A percentile compares a stretch with the other conserved stretches of the same genome.
phyloP scores from a whole-genome alignment of 345 rosid species.

The Aquilaria yunnanensis region DNA sequence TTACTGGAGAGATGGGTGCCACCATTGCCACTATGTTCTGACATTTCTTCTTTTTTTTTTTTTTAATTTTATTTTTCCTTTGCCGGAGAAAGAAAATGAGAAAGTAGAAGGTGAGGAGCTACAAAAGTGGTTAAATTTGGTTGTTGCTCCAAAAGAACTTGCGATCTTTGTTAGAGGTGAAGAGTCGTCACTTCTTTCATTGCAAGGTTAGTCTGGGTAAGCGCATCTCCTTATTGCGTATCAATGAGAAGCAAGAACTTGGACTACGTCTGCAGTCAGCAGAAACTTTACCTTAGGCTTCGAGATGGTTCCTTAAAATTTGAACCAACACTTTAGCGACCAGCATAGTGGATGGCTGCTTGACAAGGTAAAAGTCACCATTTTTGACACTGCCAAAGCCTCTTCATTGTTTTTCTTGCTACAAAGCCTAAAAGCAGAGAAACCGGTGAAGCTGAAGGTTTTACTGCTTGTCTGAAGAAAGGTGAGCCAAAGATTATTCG shows the following conservation, averaged over 20 bases:
- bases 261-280: not conserved
- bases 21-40: conserved; percentile 1
- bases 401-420: conserved; percentile 2
- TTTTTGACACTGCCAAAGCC: conserved; percentile 10
- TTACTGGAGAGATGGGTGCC: too few species aligned
- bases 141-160: conserved; percentile 83
- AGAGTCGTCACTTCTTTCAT: conserved; percentile 50
- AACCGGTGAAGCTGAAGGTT: conserved; percentile 15
- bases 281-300: conserved; percentile 6
- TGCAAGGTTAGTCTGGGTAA: conserved; percentile 31
- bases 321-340: conserved; percentile 7
- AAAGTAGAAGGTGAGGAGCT: conserved; percentile 95
- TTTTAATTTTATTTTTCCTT: too few species aligned
- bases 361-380: conserved; percentile 21
- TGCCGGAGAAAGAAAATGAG: conserved; percentile 48
- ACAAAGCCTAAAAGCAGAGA: conserved; percentile 8
- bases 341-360: conserved; percentile 15
- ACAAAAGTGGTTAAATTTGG: conserved; percentile 75
- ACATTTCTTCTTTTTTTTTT: conserved; percentile 12
- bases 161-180: conserved; percentile 47
- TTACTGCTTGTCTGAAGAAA: not conserved
- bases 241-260: not conserved
- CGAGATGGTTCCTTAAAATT: not conserved
- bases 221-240: conserved; percentile 2
- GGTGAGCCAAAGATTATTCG: too few species aligned